These are phyloP conservation scores for Oryza glaberrima DNA, from an alignment of 176 grass and related monocot species.

Conservation along the genomic window DNA sequence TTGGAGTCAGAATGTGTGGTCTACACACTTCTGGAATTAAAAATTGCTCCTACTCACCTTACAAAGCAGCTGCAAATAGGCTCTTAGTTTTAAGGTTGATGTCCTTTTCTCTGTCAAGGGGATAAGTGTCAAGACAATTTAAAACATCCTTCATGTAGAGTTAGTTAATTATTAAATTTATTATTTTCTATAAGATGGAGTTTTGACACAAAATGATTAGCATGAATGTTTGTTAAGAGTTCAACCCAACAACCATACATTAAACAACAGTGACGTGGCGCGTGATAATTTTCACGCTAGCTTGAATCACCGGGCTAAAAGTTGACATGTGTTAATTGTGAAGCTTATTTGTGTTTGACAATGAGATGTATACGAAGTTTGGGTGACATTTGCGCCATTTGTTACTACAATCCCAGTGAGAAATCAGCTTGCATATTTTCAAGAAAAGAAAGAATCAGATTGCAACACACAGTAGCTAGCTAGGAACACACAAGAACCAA, in stretches of 20 bases:
- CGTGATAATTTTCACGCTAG: background rate
- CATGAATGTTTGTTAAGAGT: background rate
- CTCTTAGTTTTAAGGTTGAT: background rate
- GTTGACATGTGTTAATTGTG: background rate
- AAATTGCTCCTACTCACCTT: background rate
- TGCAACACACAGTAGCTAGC: too few species aligned
- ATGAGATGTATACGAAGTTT: background rate
- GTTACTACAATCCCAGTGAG: background rate
- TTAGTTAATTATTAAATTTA: background rate
- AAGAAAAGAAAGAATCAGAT: background rate
- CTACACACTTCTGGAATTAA: background rate
- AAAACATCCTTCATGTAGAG: background rate
- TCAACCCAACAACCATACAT: background rate
- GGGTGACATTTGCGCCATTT: background rate
- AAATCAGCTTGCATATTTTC: background rate
- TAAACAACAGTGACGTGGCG: background rate
- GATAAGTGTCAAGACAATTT: background rate
- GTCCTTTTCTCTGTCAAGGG: background rate
- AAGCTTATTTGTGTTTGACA: background rate
- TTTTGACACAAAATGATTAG: background rate
- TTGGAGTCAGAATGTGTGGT: conserved; percentile 32
- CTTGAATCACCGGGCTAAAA: background rate
- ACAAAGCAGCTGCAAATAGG: background rate
- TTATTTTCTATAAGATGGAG: background rate
- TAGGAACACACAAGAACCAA: too few species aligned